phyloP scores from a whole-genome alignment of 176 grass and related monocot species.

The Zoysia pacifica region DNA sequence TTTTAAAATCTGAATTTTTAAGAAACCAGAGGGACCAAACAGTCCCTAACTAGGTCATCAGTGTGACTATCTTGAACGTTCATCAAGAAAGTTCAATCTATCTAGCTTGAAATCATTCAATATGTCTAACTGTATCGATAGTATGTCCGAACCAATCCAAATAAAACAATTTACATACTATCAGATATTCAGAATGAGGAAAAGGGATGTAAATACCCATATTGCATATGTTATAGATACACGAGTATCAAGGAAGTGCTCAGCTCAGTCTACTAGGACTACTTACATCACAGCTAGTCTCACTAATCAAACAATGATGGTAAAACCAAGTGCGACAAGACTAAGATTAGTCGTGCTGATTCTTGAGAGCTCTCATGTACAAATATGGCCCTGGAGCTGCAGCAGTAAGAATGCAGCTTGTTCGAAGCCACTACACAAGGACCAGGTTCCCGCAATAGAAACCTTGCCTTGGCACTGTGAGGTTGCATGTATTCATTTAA shows the following conservation, averaged over 20 bases:
- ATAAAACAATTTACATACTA: constrained; percentile 5
- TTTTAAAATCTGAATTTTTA: no score
- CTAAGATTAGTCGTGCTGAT: constrained; percentile 29
- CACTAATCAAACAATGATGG: constrained; percentile 40
- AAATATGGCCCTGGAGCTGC: constrained; percentile 36
- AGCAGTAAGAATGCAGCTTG: constrained; percentile 17
- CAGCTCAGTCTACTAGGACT: constrained; percentile 13
- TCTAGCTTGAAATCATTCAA: neutral
- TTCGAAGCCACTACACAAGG: constrained; percentile 17
- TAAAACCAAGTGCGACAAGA: constrained; percentile 15
- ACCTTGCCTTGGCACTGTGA: constrained; percentile 12
- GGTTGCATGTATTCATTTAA: constrained; percentile 36
- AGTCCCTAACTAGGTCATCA: neutral
- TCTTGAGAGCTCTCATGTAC: constrained; percentile 42
- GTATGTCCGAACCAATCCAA: neutral
- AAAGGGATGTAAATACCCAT: constrained; percentile 12
- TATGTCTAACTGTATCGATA: neutral
- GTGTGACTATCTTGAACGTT: neutral
- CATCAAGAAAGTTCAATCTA: neutral
- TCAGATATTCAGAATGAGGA: neutral
- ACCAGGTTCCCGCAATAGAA: constrained; percentile 42
- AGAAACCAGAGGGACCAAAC: no score
- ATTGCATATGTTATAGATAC: constrained; percentile 35
- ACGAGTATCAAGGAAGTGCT: constrained; percentile 20
- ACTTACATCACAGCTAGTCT: constrained; percentile 44